A percentile compares a stretch with the other conserved stretches of the same genome.
These are phyloP conservation scores for Aspergillus biplanus DNA, from an alignment of 495 filamentous ascomycete species.

Conservation along the genomic window DNA sequence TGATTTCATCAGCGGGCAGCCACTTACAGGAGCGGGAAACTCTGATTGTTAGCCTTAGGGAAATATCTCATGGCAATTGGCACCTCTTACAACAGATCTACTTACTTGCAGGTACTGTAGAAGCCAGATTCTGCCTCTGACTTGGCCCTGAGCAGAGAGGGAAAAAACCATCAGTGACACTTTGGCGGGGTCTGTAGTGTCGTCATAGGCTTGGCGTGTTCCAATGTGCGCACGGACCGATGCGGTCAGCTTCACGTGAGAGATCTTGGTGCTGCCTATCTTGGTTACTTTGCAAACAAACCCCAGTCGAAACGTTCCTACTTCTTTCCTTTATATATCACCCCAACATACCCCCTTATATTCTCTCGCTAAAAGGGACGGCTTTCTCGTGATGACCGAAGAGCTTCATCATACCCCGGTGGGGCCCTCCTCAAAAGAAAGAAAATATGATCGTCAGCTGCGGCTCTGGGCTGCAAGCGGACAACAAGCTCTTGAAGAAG, in stretches of 20 bases:
- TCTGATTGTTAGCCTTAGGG: slow-evolving; percentile 9
- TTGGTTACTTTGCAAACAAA: neutral
- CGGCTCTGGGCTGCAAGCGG: slow-evolving; percentile 93
- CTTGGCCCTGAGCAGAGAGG: neutral
- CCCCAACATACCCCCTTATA: neutral
- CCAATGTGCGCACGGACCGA: neutral
- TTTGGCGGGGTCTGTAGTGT: slow-evolving; percentile 18
- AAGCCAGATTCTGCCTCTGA: neutral
- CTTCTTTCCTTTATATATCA: neutral
- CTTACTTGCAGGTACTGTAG: slow-evolving; percentile 1
- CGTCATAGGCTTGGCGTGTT: slow-evolving; percentile 23
- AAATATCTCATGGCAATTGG: slow-evolving; percentile 21
- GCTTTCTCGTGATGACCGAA: slow-evolving; percentile 37
- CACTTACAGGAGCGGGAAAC: slow-evolving; percentile 21
- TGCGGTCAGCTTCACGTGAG: neutral
- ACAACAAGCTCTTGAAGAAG: slow-evolving; percentile 85
- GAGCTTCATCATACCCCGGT: slow-evolving; percentile 42
- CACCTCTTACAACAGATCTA: neutral
- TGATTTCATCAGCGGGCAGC: slow-evolving; percentile 16
- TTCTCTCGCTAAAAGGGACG: neutral
- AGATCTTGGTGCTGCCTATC: neutral
- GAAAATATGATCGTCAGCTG: slow-evolving; percentile 94
- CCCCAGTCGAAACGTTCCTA: neutral
- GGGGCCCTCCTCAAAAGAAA: slow-evolving; percentile 82
- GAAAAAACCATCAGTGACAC: slow-evolving; percentile 1